Evolutionary conservation across 352 stramenopile species (phyloP), one percentile per base, ranked within the genome.

Genomic region (Blastocystis sp.): DNA sequence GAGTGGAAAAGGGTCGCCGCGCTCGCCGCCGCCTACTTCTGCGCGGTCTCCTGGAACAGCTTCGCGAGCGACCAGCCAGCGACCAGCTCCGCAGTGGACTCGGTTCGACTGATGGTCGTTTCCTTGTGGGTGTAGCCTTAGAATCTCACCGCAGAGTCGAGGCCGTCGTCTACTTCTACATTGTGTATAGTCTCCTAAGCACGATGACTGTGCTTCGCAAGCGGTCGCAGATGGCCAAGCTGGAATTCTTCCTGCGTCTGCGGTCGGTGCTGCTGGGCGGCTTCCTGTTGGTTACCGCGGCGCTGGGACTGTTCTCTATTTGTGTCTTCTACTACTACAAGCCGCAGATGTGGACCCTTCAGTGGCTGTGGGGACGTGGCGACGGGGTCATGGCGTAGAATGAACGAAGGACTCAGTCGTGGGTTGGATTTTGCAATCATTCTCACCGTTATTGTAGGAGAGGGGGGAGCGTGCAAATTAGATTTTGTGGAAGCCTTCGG

Each of bases 141-240:
- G n/a, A 14, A 16, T 46, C 34, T 38, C 21, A 38, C n/a, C 21
- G 18, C 63, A 81, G 69, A 7, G 63, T 85, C 51, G 75, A 85
- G 24, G 75, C 75, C 18, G 49, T 72, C 24, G 24, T 57, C 18
- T 85, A 85, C 40, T 85, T 85, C 75, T 85, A 24, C 21, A 72
- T 85, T n/a, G 53, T 85, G 24, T 7, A 73, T 1, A 56, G 21
- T 7, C 51, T 85, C 24, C 57, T 72, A n/a, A 34, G 24, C 36
- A 85, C 75, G 7, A 76, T 85, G 40, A 38, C 71, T 11, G 38
- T 14, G 11, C 32, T 85, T 4, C 1, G 3, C 18, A 51, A 72
- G 9, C 36, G 36, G 14, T 21, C 46, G 49, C 75, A 85, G 49
- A n/a, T 61, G 32, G 42, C 24, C 36, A 85, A 85, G 59, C 44